phyloP scores from a whole-genome alignment of 306 rosid species.

The Argentina anserina region DNA sequence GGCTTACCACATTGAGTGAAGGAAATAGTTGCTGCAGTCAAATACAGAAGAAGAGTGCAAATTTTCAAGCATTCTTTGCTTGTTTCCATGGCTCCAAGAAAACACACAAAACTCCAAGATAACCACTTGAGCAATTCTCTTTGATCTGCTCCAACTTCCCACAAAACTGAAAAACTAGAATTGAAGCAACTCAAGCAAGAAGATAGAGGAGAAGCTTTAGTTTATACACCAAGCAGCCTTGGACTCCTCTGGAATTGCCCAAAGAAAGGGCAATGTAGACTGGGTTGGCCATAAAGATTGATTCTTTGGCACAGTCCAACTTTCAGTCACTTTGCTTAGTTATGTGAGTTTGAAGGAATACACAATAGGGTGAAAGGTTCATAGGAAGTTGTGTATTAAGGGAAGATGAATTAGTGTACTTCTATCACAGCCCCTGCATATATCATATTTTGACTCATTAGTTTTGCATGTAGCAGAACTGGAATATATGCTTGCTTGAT shows the following conservation, averaged over 20 bases:
- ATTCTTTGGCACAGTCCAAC: slow-evolving; percentile 51
- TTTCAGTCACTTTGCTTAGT: slow-evolving; percentile 48
- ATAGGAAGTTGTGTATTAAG: slow-evolving; percentile 41
- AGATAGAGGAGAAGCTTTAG: slow-evolving; percentile 19
- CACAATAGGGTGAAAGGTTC: slow-evolving; percentile 28
- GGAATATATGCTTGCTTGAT: slow-evolving; percentile 90
- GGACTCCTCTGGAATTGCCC: slow-evolving; percentile 28
- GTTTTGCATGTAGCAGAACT: slow-evolving; percentile 24
- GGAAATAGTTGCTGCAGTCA: slow-evolving; percentile 38
- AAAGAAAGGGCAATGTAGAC: slow-evolving; percentile 24
- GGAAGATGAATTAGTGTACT: slow-evolving; percentile 25
- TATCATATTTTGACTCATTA: slow-evolving; percentile 25
- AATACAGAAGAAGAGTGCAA: slow-evolving; percentile 37
- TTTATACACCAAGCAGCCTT: slow-evolving; percentile 19
- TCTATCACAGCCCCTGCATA: slow-evolving; percentile 30
- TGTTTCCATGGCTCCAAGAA: slow-evolving; percentile 37
- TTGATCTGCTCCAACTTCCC: slow-evolving; percentile 18
- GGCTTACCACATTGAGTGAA: slow-evolving; percentile 67
- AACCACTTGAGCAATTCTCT: background rate
- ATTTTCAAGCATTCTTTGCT: slow-evolving; percentile 26
- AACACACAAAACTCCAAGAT: slow-evolving; percentile 14
- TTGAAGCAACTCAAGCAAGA: slow-evolving; percentile 20
- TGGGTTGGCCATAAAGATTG: slow-evolving; percentile 64
- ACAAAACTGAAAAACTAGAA: slow-evolving; percentile 31
- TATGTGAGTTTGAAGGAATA: slow-evolving; percentile 46